Base-by-base conservation (phyloP, 1,139 yeast genomes). In the Pichia sp. region DNA sequence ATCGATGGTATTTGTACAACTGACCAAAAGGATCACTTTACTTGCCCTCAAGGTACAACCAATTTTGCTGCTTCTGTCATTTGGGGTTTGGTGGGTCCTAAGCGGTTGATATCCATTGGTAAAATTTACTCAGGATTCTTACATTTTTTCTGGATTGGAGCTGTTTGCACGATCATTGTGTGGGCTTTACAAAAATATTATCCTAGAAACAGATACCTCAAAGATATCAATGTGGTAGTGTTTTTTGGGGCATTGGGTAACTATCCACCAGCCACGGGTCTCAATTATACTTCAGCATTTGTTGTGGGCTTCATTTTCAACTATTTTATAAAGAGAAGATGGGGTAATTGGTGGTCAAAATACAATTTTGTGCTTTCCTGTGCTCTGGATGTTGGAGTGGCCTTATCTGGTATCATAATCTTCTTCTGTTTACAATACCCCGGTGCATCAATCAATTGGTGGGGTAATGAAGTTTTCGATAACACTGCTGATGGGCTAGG, bases 1-100 rank as follows among this genome's bases (percentile, higher is more conserved):
- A 72, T 76, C 47, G 62, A 64, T 37, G 72, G 70, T 28, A 67
- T 83, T 52, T 84, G 90, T 69, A 51, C 51, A 12, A n/a, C 48
- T n/a, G 48, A 48, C 34, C 48, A 43, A 36, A 42, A 47, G 2
- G 68, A 70, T 30, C 68, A 70, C 34, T 79, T 78, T 60, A 69
- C 77, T 2, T 80, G 86, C 62, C 80, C 83, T 3, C 66, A 67
- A 30, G 74, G 75, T 13, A 69, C 68, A 30, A 76, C 76, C 1
- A 79, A 75, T 62, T 82, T 71, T 68, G 73, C 73, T 50, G 82
- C 87, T 9, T 75, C 83, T 8, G 75, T 83, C 42, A 71, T 80
- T 41, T 84, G 88, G 88, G 87, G 87, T 53, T 77, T 79, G 12
- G 76, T 82, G 58, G 87, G 86, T 2, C 84, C 86, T 1, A 68